Conservation (phyloP, 257 asterid species). For the Ligustrum vulgare region DNA sequence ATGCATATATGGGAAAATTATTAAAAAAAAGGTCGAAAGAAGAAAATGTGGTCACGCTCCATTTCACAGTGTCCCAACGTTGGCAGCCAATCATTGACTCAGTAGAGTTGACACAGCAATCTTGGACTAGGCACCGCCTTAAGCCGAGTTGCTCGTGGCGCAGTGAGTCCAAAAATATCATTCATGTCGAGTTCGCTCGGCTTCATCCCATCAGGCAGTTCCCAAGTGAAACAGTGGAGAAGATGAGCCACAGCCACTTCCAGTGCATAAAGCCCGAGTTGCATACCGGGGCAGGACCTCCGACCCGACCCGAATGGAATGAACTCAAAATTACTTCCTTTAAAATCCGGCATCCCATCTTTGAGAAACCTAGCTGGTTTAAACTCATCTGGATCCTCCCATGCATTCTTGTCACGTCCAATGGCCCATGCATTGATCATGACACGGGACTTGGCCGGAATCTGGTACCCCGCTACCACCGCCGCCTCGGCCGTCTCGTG, state of each 20-base stretch:
- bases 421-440: constrained; percentile 87
- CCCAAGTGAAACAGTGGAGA: constrained; percentile 81
- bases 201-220: constrained; percentile 90
- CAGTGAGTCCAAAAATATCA: constrained; percentile 84
- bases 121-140: constrained; percentile 73
- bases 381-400: constrained; percentile 66
- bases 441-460: constrained; percentile 67
- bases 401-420: constrained; percentile 64
- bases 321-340: constrained; percentile 71
- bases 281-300: constrained; percentile 98
- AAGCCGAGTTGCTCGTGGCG: constrained; percentile 76
- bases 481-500: constrained; percentile 72
- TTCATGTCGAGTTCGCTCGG: constrained; percentile 67
- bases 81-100: constrained; percentile 12
- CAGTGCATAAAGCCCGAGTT: constrained; percentile 71
- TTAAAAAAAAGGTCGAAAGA: neutral
- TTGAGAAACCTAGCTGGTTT: constrained; percentile 56
- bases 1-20: neutral
- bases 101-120: constrained; percentile 55
- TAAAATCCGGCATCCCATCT: constrained; percentile 60
- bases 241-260: constrained; percentile 85
- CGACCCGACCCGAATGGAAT: constrained; percentile 94
- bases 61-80: neutral
- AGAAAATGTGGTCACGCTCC: neutral
- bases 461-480: constrained; percentile 58